phyloP scores from a whole-genome alignment of 2,329 filamentous ascomycete genomes.

The Epichloe elymi region DNA sequence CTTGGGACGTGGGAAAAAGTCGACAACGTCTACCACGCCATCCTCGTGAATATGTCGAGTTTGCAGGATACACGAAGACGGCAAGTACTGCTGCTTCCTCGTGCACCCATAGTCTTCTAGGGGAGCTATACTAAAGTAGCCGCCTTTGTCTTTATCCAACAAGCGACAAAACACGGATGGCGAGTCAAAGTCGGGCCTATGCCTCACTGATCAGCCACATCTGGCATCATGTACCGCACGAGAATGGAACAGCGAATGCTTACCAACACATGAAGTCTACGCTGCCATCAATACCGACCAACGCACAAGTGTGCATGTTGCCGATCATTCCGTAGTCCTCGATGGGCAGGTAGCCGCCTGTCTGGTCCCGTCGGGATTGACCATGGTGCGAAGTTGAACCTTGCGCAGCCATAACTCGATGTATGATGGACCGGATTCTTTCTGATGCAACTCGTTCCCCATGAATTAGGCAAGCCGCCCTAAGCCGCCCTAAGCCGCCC shows the following conservation, averaged over 20 bases:
- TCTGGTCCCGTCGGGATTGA: slow-evolving; percentile 20
- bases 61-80: slow-evolving; percentile 61
- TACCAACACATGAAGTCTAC: slow-evolving; percentile 70
- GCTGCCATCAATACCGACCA: slow-evolving; percentile 62
- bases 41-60: slow-evolving; percentile 68
- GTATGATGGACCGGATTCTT: background rate
- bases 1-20: slow-evolving; percentile 63
- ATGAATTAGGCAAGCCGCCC: background rate
- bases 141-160: slow-evolving; percentile 61
- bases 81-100: slow-evolving; percentile 67
- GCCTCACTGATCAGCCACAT: background rate
- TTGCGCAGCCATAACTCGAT: slow-evolving; percentile 18
- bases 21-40: slow-evolving; percentile 58
- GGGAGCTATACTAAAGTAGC: slow-evolving; percentile 57
- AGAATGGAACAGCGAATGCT: slow-evolving; percentile 11
- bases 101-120: slow-evolving; percentile 39
- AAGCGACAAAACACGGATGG: slow-evolving; percentile 63
- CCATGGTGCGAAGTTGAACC: slow-evolving; percentile 20
- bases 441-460: too few species aligned
- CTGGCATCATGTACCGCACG: background rate
- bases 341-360: slow-evolving; percentile 44
- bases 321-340: slow-evolving; percentile 72
- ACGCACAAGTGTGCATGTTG: slow-evolving; percentile 66
- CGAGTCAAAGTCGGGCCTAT: slow-evolving; percentile 65
- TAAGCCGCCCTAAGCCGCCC: too few species aligned